phyloP scores from a whole-genome alignment of 2,329 filamentous ascomycete genomes.

The Samsoniella hepiali region DNA sequence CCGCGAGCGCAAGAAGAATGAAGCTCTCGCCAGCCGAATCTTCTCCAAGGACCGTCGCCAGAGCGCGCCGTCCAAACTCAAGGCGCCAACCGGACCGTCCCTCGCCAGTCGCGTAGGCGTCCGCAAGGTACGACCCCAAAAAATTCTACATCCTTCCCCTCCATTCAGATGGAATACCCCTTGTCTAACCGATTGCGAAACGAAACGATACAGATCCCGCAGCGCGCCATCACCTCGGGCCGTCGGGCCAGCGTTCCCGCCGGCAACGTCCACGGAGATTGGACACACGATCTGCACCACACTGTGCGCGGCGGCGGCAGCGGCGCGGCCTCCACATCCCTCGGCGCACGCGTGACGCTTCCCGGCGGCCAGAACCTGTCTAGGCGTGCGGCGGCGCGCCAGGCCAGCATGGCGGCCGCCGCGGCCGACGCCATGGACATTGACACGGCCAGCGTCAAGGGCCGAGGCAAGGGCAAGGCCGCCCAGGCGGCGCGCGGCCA shows the following conservation, averaged over 20 bases:
- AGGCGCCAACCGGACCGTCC: slow-evolving; percentile 47
- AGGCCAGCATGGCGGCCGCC: slow-evolving; percentile 43
- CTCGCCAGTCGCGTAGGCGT: slow-evolving; percentile 71
- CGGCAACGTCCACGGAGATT: slow-evolving; percentile 63
- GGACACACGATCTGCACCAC: slow-evolving; percentile 67
- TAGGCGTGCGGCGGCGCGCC: slow-evolving; percentile 28
- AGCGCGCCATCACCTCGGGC: slow-evolving; percentile 20
- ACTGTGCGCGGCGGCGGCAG: slow-evolving; percentile 34
- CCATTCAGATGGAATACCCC: too few species aligned
- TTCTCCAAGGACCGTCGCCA: slow-evolving; percentile 60
- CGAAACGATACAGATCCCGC: slow-evolving; percentile 23
- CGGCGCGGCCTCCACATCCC: slow-evolving; percentile 31
- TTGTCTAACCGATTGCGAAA: not conserved
- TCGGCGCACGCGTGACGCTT: slow-evolving; percentile 46
- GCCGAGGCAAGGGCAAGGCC: slow-evolving; percentile 22
- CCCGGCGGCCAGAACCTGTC: slow-evolving; percentile 35
- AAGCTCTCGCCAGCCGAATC: slow-evolving; percentile 68
- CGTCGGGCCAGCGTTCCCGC: slow-evolving; percentile 37
- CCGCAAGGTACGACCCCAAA: slow-evolving; percentile 54
- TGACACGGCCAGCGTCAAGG: slow-evolving; percentile 24
- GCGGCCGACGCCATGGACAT: slow-evolving; percentile 38
- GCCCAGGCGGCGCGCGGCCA: slow-evolving; percentile 23
- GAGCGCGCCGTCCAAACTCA: slow-evolving; percentile 52
- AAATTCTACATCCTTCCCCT: too few species aligned
- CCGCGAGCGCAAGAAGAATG: slow-evolving; percentile 68